Evolutionary conservation across 2,329 filamentous ascomycete species (phyloP), one percentile per base, ranked within the genome.

Genomic region (Fusarium hostae): DNA sequence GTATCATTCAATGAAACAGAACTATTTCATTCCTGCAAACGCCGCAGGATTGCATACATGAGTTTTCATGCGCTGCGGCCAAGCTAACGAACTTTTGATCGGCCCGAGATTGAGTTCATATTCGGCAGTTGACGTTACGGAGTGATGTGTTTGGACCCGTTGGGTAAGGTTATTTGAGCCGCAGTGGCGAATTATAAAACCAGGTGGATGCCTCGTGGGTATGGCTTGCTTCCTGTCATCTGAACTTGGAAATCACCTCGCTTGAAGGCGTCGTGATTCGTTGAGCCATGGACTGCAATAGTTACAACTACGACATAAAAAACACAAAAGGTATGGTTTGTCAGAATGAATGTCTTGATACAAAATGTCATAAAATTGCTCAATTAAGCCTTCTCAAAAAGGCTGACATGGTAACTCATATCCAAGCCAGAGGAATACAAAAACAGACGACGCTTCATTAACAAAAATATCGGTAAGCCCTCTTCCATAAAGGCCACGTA

Each of bases 401-500:
- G 12, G 12, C 35, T 10, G 20, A 22, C 15, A 24, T 52, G 6
- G 5, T 22, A 24, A 30, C 28, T 44, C 9, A 51, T 39, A 32
- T 11, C 35, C 9, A 51, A 40, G 8, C 16, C 4, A 20, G 13
- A 39, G 13, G 9, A 34, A 39, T 24, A 39, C 15, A 24, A 40
- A 68, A 41, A 28, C 16, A 63, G 9, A 41, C 5, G 40, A 45
- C 51, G 34, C 18, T 58, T 28, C 26, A 47, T 66, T n/a, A 95
- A 75, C 93, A 95, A 68, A 95, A 82, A 66, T 89, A 86, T 77
- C 91, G 92, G 78, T 94, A 95, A 18, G 87, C 69, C 77, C 86
- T 91, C 84, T 95, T 96, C 92, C 92, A 95, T 62, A 76, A 81
- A 0, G 93, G 92, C 93, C 92, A 95, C 8, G 81, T 79, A 26